Percentiles rank a stretch among this genome's conserved stretches.
These are phyloP conservation scores for Trametes villosa DNA, from an alignment of 768 basidiomycete species.

Conservation along the genomic window DNA sequence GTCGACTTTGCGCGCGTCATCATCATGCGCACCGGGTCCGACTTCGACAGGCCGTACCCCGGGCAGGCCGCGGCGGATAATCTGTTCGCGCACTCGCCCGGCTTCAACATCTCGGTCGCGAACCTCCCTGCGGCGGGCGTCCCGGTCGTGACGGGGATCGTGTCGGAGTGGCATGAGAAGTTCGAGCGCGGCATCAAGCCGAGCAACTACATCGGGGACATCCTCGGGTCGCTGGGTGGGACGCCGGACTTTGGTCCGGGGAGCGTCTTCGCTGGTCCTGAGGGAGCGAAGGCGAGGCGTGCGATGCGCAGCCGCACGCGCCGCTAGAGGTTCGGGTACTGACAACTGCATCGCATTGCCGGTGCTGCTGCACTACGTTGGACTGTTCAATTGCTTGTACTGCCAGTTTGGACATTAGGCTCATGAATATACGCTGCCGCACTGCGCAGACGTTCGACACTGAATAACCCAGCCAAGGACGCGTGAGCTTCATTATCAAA, in stretches of 20 bases:
- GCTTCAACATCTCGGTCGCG: constrained; percentile 37
- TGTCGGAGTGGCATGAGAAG: constrained; percentile 37
- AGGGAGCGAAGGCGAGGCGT: neutral
- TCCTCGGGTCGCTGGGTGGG: constrained; percentile 36
- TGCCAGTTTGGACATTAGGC: no score
- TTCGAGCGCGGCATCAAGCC: constrained; percentile 41
- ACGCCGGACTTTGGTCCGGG: constrained; percentile 34
- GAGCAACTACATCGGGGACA: constrained; percentile 37
- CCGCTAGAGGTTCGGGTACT: no score
- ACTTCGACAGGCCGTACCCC: constrained; percentile 37
- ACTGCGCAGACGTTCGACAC: no score
- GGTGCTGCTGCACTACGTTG: no score
- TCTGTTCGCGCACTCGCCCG: constrained; percentile 37
- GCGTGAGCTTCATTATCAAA: no score
- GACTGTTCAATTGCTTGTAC: no score
- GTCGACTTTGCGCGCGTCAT: constrained; percentile 45
- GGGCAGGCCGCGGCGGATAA: constrained; percentile 31
- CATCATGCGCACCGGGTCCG: constrained; percentile 43
- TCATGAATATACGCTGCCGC: no score
- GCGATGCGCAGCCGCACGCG: no score
- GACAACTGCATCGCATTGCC: no score
- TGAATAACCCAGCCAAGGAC: no score
- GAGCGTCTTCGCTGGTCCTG: constrained; percentile 17
- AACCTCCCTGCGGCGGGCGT: constrained; percentile 44
- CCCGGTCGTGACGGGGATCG: constrained; percentile 42